Conservation (phyloP, 345 rosid genomes). For the Cardamine chenopodiifolia region DNA sequence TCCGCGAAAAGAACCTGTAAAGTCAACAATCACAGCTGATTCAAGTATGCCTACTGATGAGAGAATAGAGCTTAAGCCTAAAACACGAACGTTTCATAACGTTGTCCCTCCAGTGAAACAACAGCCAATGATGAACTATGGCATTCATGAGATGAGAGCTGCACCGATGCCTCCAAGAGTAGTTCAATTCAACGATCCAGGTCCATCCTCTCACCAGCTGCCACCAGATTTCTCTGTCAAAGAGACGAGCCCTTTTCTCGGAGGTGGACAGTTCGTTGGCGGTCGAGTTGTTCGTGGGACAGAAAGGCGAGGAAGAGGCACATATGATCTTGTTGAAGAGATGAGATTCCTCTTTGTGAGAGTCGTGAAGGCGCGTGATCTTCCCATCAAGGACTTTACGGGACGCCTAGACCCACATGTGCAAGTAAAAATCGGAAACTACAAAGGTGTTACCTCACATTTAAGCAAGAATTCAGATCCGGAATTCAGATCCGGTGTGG, state of each 20-base stretch:
- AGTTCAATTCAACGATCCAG: slow-evolving; percentile 34
- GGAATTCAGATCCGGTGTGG: slow-evolving; percentile 84
- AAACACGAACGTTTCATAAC: slow-evolving; percentile 30
- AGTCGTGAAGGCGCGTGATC: slow-evolving; percentile 90
- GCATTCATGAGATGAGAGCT: slow-evolving; percentile 41
- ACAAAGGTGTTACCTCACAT: slow-evolving; percentile 67
- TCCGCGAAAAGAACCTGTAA: slow-evolving; percentile 34
- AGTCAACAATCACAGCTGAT: not conserved
- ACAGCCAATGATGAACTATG: slow-evolving; percentile 22
- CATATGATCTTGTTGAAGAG: slow-evolving; percentile 95
- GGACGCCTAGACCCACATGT: slow-evolving; percentile 93
- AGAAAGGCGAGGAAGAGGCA: slow-evolving; percentile 55
- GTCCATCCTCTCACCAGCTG: slow-evolving; percentile 41
- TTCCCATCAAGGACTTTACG: slow-evolving; percentile 70
- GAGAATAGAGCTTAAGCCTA: slow-evolving; percentile 27
- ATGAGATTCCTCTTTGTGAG: slow-evolving; percentile 84
- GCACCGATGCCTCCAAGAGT: slow-evolving; percentile 40
- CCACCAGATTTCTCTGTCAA: slow-evolving; percentile 69
- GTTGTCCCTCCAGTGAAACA: slow-evolving; percentile 28
- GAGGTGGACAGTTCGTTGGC: slow-evolving; percentile 77
- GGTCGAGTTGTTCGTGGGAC: slow-evolving; percentile 72
- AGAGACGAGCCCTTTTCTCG: slow-evolving; percentile 88
- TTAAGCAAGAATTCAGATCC: slow-evolving; percentile 74
- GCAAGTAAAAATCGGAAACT: slow-evolving; percentile 85
- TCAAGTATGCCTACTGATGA: slow-evolving; percentile 3